Evolutionary conservation across 2,329 filamentous ascomycete genomes (phyloP), one percentile per base, ranked within the genome.

Genomic region (Diaporthe vaccinii): DNA sequence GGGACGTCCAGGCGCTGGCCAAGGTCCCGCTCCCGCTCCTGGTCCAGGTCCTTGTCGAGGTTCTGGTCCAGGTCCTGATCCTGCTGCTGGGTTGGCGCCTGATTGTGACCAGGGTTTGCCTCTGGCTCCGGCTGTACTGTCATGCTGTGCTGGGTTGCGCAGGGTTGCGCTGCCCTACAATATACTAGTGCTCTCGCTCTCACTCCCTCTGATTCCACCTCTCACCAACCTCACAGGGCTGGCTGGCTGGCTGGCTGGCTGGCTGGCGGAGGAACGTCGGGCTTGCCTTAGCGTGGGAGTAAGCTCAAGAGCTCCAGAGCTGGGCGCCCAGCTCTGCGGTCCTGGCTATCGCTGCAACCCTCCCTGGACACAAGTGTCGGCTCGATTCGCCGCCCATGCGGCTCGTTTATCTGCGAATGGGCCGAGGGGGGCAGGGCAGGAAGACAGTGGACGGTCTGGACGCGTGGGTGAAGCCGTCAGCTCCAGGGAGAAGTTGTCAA

Each of bases 271-370:
- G 41, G 59, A 68, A 53, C 46, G 44, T n/a, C 20, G 44, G 62
- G 62, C 62, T 69, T 53, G 46, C 46, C n/a, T 69, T 69, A 55
- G 65, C 65, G 65, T 69, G n/a, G n/a, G 34, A 69, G 65, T 69
- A 69, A 69, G 65, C 44, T 51, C 14, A 36, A 39, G 59, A 44
- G 59, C 41, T 58, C 53, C 10, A 57, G 25, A 41, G 53, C 68
- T 62, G 46, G 55, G 31, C 28, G 71, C 49, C 49, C 17, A 55
- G 70, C 49, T 65, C 25, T 20, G 36, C 31, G 59, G 46, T 8
- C 61, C 58, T 65, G 49, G 70, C 49, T 46, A 65, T 73, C 58
- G 58, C 44, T 65, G 31, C 59, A 41, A 73, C 46, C 58, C 46
- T 73, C 58, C 58, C 58, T 55, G n/a, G 8, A 34, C 28, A 28